These are phyloP conservation scores for Xerocomus brunneocitrinus DNA, from an alignment of 768 basidiomycete genomes.

Conservation along the genomic window DNA sequence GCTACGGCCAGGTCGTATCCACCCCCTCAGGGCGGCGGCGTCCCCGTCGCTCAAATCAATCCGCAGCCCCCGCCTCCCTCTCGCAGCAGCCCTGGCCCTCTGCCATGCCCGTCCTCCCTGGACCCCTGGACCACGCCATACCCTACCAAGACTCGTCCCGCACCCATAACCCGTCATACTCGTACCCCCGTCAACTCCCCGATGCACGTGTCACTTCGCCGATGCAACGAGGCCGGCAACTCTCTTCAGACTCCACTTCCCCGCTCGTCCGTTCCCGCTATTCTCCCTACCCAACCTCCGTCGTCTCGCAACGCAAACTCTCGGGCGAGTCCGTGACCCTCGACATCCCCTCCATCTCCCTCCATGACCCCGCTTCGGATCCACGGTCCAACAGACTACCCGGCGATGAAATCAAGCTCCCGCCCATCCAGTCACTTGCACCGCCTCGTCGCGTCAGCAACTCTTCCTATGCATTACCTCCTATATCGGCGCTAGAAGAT, in stretches of 20 bases:
- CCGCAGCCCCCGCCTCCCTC: conserved; percentile 30
- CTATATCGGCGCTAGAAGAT: conserved; percentile 66
- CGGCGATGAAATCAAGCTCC: conserved; percentile 37
- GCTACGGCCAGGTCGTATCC: conserved; percentile 79
- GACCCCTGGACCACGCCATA: conserved; percentile 18
- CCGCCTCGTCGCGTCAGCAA: conserved; percentile 26
- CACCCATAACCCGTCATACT: conserved; percentile 24
- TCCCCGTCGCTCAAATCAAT: conserved; percentile 48
- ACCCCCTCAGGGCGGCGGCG: conserved; percentile 57
- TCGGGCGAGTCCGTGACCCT: conserved; percentile 29
- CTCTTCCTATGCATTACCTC: conserved; percentile 54
- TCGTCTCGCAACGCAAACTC: conserved; percentile 21
- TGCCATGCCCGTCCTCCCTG: conserved; percentile 31
- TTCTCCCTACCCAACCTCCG: conserved; percentile 42
- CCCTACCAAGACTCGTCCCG: conserved; percentile 25
- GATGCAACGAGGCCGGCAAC: conserved; percentile 28
- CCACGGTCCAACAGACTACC: conserved; percentile 21
- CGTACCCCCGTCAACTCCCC: conserved; percentile 30
- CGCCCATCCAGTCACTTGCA: conserved; percentile 39
- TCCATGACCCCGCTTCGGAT: conserved; percentile 30
- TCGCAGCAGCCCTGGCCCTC: conserved; percentile 45
- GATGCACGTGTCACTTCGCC: conserved; percentile 27
- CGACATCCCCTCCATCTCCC: conserved; percentile 33
- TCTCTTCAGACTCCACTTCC: conserved; percentile 24
- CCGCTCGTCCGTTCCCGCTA: conserved; percentile 33